Evolutionary conservation across 31 red algal genomes (phyloP), one percentile per base, ranked within the genome.

Genomic region (Endocladia muricata): DNA sequence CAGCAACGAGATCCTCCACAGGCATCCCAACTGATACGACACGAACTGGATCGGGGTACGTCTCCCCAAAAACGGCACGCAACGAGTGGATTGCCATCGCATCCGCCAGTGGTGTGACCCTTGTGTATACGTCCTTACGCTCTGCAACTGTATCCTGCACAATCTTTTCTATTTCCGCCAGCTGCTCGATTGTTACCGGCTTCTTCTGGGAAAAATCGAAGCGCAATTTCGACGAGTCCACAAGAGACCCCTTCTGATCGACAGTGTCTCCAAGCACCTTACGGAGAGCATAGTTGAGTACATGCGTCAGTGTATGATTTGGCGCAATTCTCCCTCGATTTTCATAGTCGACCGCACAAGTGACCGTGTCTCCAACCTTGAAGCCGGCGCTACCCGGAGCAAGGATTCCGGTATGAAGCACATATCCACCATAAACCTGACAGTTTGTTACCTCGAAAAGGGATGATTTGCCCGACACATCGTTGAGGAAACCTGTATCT

Each of bases 251-350:
- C 55, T 85, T 91, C 64, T 98, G 96, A 15, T 92, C 87, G 41
- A 78, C 79, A 11, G 34, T 61, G 33, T 91, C 79, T 48, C 96
- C 96, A 1, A 98, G 62, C 22, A 94, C 86, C 55, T 94, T 74
- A 64, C 88, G 81, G 26, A 98, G 65, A 11, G 96, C 96, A 55
- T 77, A 84, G 68, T 98, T 94, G 21, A 98, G 80, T 22, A 94
- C 79, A 76, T 98, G 96, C 0, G 96, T 94, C 41, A 83, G 55
- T 0, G 96, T 98, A 74, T 98, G 96, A 69, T 98, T 98, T n/a
- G 91, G 91, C 33, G 91, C 96, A 70, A 98, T 91, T 37, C 62
- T 81, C 25, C 84, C 66, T 26, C 96, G 72, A 30, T 84, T 70
- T 49, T 88, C 79, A 43, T 91, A 94, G 67, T 98, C 83, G 1